A percentile compares a stretch with the other conserved stretches of the same genome.
phyloP scores from a whole-genome alignment of 257 asterid species.

The Fraxinus quadrangulata region DNA sequence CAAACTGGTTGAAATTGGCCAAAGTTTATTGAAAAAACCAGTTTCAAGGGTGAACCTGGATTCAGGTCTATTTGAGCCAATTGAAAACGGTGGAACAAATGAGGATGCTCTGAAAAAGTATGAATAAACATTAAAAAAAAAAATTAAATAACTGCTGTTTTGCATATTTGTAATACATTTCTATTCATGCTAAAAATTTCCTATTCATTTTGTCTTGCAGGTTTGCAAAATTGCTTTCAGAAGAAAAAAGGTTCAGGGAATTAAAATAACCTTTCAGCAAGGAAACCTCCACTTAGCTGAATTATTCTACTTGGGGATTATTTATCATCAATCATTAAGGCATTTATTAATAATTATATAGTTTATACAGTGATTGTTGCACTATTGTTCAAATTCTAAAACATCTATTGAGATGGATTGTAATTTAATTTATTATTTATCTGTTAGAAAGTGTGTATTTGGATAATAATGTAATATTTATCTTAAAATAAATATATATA shows the following conservation, averaged over 20 bases:
- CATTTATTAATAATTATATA: too few species aligned
- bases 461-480: too few species aligned
- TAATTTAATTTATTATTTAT: too few species aligned
- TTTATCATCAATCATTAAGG: neutral
- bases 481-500: too few species aligned
- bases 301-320: neutral
- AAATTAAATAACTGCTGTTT: neutral
- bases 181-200: neutral
- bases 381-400: neutral
- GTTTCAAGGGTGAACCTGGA: conserved; percentile 44
- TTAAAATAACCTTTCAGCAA: conserved; percentile 5
- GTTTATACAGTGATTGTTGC: too few species aligned
- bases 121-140: neutral
- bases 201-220: neutral
- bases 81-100: conserved; percentile 38
- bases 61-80: conserved; percentile 30
- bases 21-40: conserved; percentile 40
- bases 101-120: conserved; percentile 40
- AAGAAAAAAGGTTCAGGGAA: conserved; percentile 38
- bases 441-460: too few species aligned
- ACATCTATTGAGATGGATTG: neutral
- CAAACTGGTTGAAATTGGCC: conserved; percentile 38
- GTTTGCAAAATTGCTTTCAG: conserved; percentile 39
- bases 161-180: neutral
- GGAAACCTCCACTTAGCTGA: neutral